Conservation (phyloP, 164 flowering plant genomes). For the Vitis vinifera region DNA sequence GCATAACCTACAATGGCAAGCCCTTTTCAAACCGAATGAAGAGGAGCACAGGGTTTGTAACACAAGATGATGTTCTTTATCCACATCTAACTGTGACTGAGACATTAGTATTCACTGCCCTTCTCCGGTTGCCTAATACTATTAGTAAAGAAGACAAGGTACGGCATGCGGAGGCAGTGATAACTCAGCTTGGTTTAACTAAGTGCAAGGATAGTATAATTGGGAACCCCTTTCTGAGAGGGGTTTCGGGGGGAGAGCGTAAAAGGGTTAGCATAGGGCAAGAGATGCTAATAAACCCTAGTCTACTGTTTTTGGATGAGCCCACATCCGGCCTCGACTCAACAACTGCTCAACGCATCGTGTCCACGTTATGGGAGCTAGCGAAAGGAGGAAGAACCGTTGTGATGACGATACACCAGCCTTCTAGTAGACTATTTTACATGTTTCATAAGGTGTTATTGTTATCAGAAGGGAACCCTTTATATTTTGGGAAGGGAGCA, state of each 20-base stretch:
- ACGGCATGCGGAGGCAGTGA: slow-evolving; percentile 50
- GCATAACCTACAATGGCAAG: slow-evolving; percentile 59
- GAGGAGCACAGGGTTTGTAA: slow-evolving; percentile 70
- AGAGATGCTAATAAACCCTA: slow-evolving; percentile 78
- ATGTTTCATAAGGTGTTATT: slow-evolving; percentile 74
- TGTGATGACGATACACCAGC: slow-evolving; percentile 80
- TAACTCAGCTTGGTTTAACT: slow-evolving; percentile 49
- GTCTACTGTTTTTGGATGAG: slow-evolving; percentile 70
- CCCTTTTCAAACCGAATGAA: slow-evolving; percentile 56
- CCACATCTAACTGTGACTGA: slow-evolving; percentile 73
- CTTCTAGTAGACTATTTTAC: slow-evolving; percentile 70
- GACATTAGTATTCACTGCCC: slow-evolving; percentile 75
- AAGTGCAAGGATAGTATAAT: slow-evolving; percentile 57
- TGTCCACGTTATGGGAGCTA: slow-evolving; percentile 57
- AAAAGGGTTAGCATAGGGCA: slow-evolving; percentile 66
- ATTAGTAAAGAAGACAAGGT: slow-evolving; percentile 43
- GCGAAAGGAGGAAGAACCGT: slow-evolving; percentile 60
- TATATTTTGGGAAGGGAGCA: slow-evolving; percentile 68
- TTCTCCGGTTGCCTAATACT: slow-evolving; percentile 58
- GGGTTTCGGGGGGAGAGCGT: slow-evolving; percentile 56
- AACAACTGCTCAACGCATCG: slow-evolving; percentile 65
- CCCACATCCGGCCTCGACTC: slow-evolving; percentile 88
- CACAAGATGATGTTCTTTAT: slow-evolving; percentile 73
- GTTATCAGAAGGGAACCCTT: slow-evolving; percentile 59
- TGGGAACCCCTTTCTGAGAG: slow-evolving; percentile 36